Conservation (phyloP, 202 grass and related monocot genomes). For the Carex sylvatica region DNA sequence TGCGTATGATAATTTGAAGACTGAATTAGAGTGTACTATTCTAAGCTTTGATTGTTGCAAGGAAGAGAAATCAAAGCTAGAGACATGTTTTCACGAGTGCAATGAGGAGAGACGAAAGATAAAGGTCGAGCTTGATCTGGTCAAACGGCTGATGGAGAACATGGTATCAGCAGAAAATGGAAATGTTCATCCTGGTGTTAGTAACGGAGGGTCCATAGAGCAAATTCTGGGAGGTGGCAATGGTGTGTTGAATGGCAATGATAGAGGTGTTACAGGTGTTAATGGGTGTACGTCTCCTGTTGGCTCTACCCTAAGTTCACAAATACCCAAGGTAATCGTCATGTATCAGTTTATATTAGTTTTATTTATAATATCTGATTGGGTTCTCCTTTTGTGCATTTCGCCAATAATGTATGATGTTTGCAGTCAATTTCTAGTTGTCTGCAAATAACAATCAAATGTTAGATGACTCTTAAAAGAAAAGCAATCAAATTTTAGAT, state of each 20-base stretch:
- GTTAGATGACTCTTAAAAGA: neutral
- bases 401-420: neutral
- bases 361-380: conserved; percentile 15
- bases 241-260: conserved; percentile 20
- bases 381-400: neutral
- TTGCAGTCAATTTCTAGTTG: neutral
- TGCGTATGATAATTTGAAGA: conserved; percentile 75
- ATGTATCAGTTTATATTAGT: neutral
- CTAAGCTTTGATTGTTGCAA: conserved; percentile 88
- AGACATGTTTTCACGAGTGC: conserved; percentile 71
- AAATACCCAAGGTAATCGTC: conserved; percentile 26
- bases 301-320: conserved; percentile 19
- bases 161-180: conserved; percentile 60
- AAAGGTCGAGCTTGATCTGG: conserved; percentile 75
- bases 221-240: conserved; percentile 53
- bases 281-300: neutral
- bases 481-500: neutral
- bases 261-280: conserved; percentile 16
- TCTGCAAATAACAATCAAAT: conserved; percentile 16
- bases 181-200: conserved; percentile 44
- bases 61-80: conserved; percentile 85
- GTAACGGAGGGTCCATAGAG: conserved; percentile 40
- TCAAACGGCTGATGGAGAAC: conserved; percentile 88
- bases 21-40: conserved; percentile 78
- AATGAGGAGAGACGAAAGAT: conserved; percentile 69